Conservation (phyloP, 371 early-diverging fungal species). For the Blakeslea trispora region DNA sequence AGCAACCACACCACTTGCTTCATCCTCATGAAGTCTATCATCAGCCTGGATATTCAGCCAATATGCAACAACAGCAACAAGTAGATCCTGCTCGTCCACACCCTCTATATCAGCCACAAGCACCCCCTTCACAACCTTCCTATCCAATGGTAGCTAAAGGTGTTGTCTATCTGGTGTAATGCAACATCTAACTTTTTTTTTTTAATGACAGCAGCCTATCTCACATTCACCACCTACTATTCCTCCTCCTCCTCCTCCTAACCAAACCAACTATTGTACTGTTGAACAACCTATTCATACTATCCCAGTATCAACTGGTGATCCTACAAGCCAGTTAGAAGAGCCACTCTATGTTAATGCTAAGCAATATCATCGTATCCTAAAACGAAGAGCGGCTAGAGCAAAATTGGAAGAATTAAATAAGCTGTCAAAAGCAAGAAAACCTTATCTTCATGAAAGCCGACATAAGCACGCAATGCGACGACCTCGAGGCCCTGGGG, state of each 20-base stretch:
- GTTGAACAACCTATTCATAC: not conserved
- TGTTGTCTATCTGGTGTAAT: not conserved
- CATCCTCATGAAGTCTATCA: slow-evolving; percentile 14
- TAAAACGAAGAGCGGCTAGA: slow-evolving; percentile 79
- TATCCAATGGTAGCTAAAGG: slow-evolving; percentile 8
- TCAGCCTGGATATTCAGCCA: not conserved
- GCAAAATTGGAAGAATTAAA: slow-evolving; percentile 60
- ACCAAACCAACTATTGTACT: not conserved
- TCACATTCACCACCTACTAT: not conserved
- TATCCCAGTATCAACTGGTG: not conserved
- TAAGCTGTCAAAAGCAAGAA: slow-evolving; percentile 52
- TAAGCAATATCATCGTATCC: slow-evolving; percentile 90
- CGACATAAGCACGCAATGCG: slow-evolving; percentile 95
- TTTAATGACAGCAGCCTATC: not conserved
- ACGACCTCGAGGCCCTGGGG: slow-evolving; percentile 88
- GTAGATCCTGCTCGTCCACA: not conserved
- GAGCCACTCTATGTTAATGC: slow-evolving; percentile 61
- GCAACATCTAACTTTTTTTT: not conserved
- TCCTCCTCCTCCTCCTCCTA: not conserved
- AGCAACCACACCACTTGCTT: slow-evolving; percentile 8
- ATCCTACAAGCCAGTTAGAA: not conserved
- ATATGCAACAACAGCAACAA: slow-evolving; percentile 1
- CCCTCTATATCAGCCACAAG: slow-evolving; percentile 1
- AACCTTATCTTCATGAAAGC: slow-evolving; percentile 91
- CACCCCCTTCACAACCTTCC: not conserved